Percentiles rank a stretch among this genome's conserved stretches.
Evolutionary conservation across 306 rosid species (phyloP).

Genomic region (Cucurbita ficifolia): DNA sequence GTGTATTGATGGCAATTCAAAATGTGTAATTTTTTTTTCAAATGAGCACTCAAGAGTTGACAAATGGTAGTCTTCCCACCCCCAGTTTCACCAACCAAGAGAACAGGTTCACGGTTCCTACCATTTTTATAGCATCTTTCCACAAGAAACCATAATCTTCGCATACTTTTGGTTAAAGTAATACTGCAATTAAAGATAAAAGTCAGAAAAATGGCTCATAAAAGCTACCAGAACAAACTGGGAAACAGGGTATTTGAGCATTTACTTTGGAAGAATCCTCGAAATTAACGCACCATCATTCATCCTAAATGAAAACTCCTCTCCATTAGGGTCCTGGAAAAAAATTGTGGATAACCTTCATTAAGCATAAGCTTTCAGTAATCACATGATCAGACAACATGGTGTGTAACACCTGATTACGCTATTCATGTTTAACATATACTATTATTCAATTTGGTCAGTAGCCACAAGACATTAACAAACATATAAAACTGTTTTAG

Average conservation of each 20-base stretch:
- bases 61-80: constrained; percentile 98
- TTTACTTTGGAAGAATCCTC: constrained; percentile 36
- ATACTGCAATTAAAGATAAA: constrained; percentile 35
- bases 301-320: constrained; percentile 19
- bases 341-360: not conserved
- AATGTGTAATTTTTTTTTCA: constrained; percentile 54
- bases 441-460: not conserved
- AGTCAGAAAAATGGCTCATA: not conserved
- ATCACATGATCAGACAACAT: not conserved
- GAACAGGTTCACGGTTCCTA: constrained; percentile 65
- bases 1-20: constrained; percentile 92
- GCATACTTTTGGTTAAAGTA: constrained; percentile 57
- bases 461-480: not conserved
- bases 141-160: constrained; percentile 64
- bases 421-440: not conserved
- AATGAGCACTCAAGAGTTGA: constrained; percentile 54
- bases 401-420: not conserved
- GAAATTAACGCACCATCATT: constrained; percentile 18
- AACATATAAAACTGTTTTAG: too few species aligned
- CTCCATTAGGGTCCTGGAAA: constrained; percentile 22
- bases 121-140: constrained; percentile 50
- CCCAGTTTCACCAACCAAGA: constrained; percentile 96
- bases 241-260: not conserved
- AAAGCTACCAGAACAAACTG: not conserved
- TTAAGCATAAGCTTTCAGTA: not conserved